Conservation (phyloP, 805 yeast species). For the Candida yuanshanica region DNA sequence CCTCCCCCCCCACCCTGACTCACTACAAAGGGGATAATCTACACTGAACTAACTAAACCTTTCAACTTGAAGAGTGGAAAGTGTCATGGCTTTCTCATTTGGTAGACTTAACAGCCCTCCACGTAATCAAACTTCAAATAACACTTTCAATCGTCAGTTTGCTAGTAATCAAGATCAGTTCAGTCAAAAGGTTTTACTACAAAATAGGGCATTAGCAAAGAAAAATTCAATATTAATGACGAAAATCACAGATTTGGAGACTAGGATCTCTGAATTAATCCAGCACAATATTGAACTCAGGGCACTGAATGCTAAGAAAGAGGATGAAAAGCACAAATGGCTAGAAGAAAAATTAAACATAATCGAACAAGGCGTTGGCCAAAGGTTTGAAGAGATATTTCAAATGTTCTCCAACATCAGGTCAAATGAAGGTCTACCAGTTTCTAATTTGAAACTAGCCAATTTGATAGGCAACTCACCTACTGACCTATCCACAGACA, state of each 20-base stretch:
- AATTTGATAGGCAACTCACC: conserved; percentile 6
- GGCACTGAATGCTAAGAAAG: conserved; percentile 28
- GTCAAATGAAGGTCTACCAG: conserved; percentile 32
- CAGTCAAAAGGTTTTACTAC: conserved; percentile 25
- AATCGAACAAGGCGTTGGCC: conserved; percentile 37
- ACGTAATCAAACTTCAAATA: neutral
- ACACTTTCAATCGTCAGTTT: neutral
- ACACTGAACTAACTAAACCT: neutral
- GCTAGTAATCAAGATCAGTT: conserved; percentile 5
- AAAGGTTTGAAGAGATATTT: conserved; percentile 40
- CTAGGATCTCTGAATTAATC: conserved; percentile 40
- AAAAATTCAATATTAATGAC: conserved; percentile 48
- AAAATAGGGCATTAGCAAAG: conserved; percentile 54
- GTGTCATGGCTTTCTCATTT: conserved; percentile 23
- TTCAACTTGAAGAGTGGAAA: neutral
- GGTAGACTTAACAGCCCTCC: conserved; percentile 16
- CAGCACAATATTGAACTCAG: conserved; percentile 44
- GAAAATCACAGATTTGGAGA: conserved; percentile 48
- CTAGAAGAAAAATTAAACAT: conserved; percentile 32
- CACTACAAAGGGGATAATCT: neutral
- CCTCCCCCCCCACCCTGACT: neutral
- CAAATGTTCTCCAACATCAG: conserved; percentile 37
- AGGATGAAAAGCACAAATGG: conserved; percentile 26
- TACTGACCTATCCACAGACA: conserved; percentile 12
- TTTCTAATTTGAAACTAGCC: conserved; percentile 11